These are phyloP conservation scores for Candida alai DNA, from an alignment of 805 yeast genomes.

Conservation along the genomic window DNA sequence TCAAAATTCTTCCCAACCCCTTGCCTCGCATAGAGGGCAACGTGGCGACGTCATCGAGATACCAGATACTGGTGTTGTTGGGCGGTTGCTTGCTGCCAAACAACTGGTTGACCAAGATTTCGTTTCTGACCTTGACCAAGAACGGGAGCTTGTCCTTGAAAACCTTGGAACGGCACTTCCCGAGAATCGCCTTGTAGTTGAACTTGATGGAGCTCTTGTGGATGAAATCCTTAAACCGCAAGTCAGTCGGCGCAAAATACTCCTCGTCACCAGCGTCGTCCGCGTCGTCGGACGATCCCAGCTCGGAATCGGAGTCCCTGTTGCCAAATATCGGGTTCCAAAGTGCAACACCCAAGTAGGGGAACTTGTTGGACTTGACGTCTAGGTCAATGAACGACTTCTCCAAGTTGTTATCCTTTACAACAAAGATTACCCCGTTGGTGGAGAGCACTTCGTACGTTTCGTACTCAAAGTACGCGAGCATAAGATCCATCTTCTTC, in stretches of 20 bases:
- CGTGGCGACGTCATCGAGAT: constrained; percentile 56
- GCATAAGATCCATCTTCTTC: constrained; percentile 37
- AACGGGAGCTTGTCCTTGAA: constrained; percentile 48
- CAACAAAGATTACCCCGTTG: constrained; percentile 48
- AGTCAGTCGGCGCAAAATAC: constrained; percentile 18
- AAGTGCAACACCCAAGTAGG: constrained; percentile 52
- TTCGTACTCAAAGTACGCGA: constrained; percentile 50
- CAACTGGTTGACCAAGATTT: constrained; percentile 39
- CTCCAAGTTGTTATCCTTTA: constrained; percentile 47
- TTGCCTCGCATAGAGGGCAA: constrained; percentile 56
- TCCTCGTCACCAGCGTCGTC: constrained; percentile 16
- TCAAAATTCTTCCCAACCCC: constrained; percentile 51
- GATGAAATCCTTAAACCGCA: constrained; percentile 20
- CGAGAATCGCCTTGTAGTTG: constrained; percentile 27
- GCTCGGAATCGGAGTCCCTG: constrained; percentile 6
- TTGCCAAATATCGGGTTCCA: constrained; percentile 27
- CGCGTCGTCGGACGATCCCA: neutral
- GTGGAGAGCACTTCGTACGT: constrained; percentile 48
- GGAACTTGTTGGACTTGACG: constrained; percentile 28
- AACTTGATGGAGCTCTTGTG: constrained; percentile 34
- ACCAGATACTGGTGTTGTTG: constrained; percentile 40
- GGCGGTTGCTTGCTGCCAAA: constrained; percentile 26
- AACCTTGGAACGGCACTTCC: constrained; percentile 46
- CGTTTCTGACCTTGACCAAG: constrained; percentile 40
- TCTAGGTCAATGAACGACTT: constrained; percentile 19